Evolutionary conservation across 192 early-diverging fungal species (phyloP).

Genomic region (Podila minutissima): DNA sequence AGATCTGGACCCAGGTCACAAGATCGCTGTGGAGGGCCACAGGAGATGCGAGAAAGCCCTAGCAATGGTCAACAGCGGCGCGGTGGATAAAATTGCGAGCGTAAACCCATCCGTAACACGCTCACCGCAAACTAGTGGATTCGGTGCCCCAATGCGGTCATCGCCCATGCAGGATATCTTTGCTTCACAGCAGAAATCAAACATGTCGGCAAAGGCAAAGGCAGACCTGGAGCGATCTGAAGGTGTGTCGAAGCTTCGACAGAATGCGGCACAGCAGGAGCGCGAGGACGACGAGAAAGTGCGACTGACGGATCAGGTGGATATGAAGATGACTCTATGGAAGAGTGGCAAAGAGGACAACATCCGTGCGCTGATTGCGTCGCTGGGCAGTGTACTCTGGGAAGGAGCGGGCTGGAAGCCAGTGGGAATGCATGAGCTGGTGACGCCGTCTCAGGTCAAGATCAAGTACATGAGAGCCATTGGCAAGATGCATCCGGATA

Average conservation of each 20-base stretch:
- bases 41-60: conserved; percentile 61
- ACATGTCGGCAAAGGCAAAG: conserved; percentile 18
- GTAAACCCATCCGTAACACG: conserved; percentile 1
- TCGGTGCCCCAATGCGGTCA: conserved; percentile 3
- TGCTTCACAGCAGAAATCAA: conserved; percentile 18
- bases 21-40: conserved; percentile 53
- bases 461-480: conserved; percentile 94
- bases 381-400: conserved; percentile 83
- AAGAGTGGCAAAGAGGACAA: conserved; percentile 91
- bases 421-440: conserved; percentile 85
- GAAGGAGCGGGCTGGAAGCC: conserved; percentile 76
- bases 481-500: conserved; percentile 94
- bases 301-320: conserved; percentile 80
- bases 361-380: conserved; percentile 86
- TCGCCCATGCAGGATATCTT: conserved; percentile 42
- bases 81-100: neutral
- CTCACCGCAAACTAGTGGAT: neutral
- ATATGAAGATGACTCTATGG: conserved; percentile 80
- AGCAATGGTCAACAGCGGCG: conserved; percentile 16
- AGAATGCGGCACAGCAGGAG: conserved; percentile 73
- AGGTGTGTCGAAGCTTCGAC: conserved; percentile 78
- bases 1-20: conserved; percentile 44
- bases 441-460: conserved; percentile 89
- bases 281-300: conserved; percentile 82
- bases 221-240: conserved; percentile 32